phyloP scores from a whole-genome alignment of 495 filamentous ascomycete genomes.

The Lophiostoma macrostomum region DNA sequence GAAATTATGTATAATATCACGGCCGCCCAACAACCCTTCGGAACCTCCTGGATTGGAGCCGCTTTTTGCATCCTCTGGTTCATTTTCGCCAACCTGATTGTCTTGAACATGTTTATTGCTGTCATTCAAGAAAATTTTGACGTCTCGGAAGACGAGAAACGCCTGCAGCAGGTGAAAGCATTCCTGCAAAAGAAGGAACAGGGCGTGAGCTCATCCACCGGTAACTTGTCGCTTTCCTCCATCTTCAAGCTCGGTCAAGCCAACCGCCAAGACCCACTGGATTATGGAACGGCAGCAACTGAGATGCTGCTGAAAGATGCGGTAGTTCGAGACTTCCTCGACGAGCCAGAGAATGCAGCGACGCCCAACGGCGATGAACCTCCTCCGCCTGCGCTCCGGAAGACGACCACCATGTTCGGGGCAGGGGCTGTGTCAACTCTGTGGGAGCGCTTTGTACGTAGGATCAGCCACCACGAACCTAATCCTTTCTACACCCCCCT shows the following conservation, averaged over 20 bases:
- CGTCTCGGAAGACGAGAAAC: slow-evolving; percentile 98
- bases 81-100: slow-evolving; percentile 90
- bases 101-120: slow-evolving; percentile 99
- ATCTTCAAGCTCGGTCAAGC: slow-evolving; percentile 78
- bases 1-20: slow-evolving; percentile 80
- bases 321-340: slow-evolving; percentile 89
- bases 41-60: slow-evolving; percentile 90
- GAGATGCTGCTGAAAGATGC: slow-evolving; percentile 96
- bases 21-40: slow-evolving; percentile 53
- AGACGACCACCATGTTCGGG: slow-evolving; percentile 38
- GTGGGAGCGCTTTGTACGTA: slow-evolving; percentile 53
- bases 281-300: slow-evolving; percentile 81
- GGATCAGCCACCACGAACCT: slow-evolving; percentile 65
- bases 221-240: slow-evolving; percentile 79
- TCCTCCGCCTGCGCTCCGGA: slow-evolving; percentile 22
- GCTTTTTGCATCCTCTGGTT: slow-evolving; percentile 94
- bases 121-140: slow-evolving; percentile 99
- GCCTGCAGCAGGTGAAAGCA: slow-evolving; percentile 87
- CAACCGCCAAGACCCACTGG: slow-evolving; percentile 73
- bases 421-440: slow-evolving; percentile 49
- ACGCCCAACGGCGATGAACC: slow-evolving; percentile 20
- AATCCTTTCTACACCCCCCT: slow-evolving; percentile 93
- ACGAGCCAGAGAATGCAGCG: slow-evolving; percentile 54
- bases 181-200: slow-evolving; percentile 92
- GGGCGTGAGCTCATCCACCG: slow-evolving; percentile 46